phyloP scores from a whole-genome alignment of 1,139 yeast species.

The Debaryomyces subglobosus region DNA sequence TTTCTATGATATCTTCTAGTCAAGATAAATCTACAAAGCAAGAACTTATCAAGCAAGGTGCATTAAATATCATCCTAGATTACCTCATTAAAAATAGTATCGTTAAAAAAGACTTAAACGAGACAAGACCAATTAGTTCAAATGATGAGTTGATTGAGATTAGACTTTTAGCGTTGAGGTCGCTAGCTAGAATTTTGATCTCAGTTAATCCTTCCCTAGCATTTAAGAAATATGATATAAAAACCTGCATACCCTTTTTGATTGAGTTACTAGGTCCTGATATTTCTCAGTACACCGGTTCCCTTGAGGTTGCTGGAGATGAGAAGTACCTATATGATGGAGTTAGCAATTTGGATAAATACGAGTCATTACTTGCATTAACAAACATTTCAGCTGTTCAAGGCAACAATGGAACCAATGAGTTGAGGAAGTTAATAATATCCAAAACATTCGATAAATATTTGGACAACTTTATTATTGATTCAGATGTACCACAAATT shows the following conservation, averaged over 20 bases:
- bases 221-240: constrained; percentile 42
- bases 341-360: constrained; percentile 40
- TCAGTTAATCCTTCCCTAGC: constrained; percentile 44
- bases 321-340: constrained; percentile 27
- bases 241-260: constrained; percentile 50
- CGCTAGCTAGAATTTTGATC: constrained; percentile 48
- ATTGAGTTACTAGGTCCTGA: constrained; percentile 48
- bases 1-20: constrained; percentile 29
- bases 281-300: constrained; percentile 25
- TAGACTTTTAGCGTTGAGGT: constrained; percentile 33
- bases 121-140: constrained; percentile 24
- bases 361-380: constrained; percentile 50
- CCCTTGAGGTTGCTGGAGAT: constrained; percentile 9
- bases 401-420: constrained; percentile 27
- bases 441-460: constrained; percentile 37
- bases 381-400: constrained; percentile 45
- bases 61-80: constrained; percentile 38
- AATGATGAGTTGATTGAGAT: constrained; percentile 21
- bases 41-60: constrained; percentile 52
- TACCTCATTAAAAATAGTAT: constrained; percentile 40
- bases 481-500: constrained; percentile 37
- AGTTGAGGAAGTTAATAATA: constrained; percentile 35
- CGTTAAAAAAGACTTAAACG: constrained; percentile 15
- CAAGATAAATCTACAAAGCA: constrained; percentile 30
- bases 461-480: constrained; percentile 41